Evolutionary conservation across 2,329 filamentous ascomycete species (phyloP).

Genomic region (Cadophora sp.): DNA sequence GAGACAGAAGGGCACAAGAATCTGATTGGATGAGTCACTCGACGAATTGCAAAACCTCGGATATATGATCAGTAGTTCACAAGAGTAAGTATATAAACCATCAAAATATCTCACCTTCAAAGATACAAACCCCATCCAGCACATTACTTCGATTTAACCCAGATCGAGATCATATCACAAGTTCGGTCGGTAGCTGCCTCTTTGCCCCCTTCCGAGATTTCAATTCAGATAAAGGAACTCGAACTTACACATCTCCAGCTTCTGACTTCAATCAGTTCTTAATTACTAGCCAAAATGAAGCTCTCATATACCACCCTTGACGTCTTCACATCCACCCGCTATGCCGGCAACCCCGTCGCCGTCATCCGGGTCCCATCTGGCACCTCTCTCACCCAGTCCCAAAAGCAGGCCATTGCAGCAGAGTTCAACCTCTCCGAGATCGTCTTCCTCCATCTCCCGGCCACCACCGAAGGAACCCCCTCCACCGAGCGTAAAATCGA

Average conservation of each 20-base stretch:
- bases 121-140: background rate
- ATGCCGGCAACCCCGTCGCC: conserved; percentile 66
- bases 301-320: conserved; percentile 59
- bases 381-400: conserved; percentile 52
- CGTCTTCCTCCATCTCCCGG: conserved; percentile 62
- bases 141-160: background rate
- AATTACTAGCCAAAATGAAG: conserved; percentile 16
- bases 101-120: background rate
- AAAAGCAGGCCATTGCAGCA: conserved; percentile 64
- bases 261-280: background rate
- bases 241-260: background rate
- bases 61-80: background rate
- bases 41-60: background rate
- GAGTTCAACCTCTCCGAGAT: conserved; percentile 72
- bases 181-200: background rate
- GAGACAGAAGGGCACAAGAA: background rate
- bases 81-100: background rate
- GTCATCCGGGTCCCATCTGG: conserved; percentile 59
- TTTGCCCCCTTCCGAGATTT: background rate
- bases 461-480: conserved; percentile 24
- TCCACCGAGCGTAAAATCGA: conserved; percentile 50
- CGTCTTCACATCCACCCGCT: conserved; percentile 61
- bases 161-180: background rate
- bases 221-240: background rate
- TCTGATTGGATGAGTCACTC: conserved; percentile 5